Evolutionary conservation across 2,329 filamentous ascomycete species (phyloP).

Genomic region (Aspergillus costaricaensis): DNA sequence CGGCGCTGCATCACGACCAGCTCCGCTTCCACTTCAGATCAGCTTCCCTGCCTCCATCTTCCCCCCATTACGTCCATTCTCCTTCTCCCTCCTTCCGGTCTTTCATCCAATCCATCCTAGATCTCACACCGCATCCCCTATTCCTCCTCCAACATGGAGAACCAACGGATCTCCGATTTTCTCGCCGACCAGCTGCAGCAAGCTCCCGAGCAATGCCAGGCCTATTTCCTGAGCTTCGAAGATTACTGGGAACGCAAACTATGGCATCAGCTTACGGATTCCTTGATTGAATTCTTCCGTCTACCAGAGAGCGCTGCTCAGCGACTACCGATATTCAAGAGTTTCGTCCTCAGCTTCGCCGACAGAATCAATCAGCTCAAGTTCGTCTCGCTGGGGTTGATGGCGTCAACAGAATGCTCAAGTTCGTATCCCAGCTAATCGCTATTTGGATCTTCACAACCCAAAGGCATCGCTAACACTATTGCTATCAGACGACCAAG

Average conservation of each 20-base stretch:
- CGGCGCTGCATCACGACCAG: slow-evolving; percentile 16
- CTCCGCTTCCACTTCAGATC: slow-evolving; percentile 13
- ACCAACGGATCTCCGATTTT: slow-evolving; percentile 87
- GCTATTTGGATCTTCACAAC: background rate
- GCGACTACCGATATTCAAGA: slow-evolving; percentile 87
- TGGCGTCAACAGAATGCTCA: slow-evolving; percentile 77
- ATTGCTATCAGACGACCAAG: slow-evolving; percentile 69
- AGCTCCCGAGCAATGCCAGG: slow-evolving; percentile 83
- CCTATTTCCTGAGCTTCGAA: slow-evolving; percentile 87
- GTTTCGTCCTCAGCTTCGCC: slow-evolving; percentile 92
- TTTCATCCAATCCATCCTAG: slow-evolving; percentile 12
- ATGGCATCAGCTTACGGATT: slow-evolving; percentile 97
- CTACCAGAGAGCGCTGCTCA: slow-evolving; percentile 77
- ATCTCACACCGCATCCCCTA: background rate
- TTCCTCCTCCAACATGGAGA: slow-evolving; percentile 64
- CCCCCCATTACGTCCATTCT: slow-evolving; percentile 13
- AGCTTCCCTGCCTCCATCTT: slow-evolving; percentile 9
- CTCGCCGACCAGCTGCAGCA: slow-evolving; percentile 85
- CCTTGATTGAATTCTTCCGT: slow-evolving; percentile 84
- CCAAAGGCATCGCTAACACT: slow-evolving; percentile 9
- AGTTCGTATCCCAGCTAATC: slow-evolving; percentile 18
- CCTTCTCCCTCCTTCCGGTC: slow-evolving; percentile 16
- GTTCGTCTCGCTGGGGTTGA: slow-evolving; percentile 86
- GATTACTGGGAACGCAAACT: slow-evolving; percentile 97
- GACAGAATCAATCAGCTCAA: slow-evolving; percentile 99